Percentiles rank a stretch among this genome's conserved stretches.
These are phyloP conservation scores for Davidsoniella neocaledoniae DNA, from an alignment of 2,329 filamentous ascomycete genomes.

Conservation along the genomic window DNA sequence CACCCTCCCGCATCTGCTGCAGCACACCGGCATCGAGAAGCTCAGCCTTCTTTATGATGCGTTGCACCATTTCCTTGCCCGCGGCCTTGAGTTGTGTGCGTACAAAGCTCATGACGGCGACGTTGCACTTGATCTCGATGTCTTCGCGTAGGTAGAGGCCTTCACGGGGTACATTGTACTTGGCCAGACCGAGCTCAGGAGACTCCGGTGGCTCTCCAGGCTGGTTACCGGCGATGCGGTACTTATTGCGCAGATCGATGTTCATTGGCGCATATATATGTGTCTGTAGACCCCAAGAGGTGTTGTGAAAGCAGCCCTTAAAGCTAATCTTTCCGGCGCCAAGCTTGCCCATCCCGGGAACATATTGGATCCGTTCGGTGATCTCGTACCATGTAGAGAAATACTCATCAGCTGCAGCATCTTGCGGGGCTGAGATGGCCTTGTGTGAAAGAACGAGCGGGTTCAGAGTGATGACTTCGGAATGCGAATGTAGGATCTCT, in stretches of 20 bases:
- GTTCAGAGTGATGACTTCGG: constrained; percentile 54
- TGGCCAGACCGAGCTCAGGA: constrained; percentile 42
- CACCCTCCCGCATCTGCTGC: constrained; percentile 50
- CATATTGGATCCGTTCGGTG: constrained; percentile 48
- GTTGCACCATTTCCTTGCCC: constrained; percentile 48
- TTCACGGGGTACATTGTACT: constrained; percentile 42
- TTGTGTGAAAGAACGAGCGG: constrained; percentile 49
- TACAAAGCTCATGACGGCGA: constrained; percentile 47
- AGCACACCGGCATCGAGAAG: constrained; percentile 48
- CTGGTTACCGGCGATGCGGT: constrained; percentile 52
- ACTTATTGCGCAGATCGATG: constrained; percentile 51
- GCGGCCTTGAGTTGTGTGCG: constrained; percentile 50
- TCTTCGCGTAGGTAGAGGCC: constrained; percentile 54
- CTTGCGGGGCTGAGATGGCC: constrained; percentile 47
- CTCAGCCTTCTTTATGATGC: constrained; percentile 56
- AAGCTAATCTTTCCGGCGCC: constrained; percentile 50
- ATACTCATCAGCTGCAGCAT: constrained; percentile 52
- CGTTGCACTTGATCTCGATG: constrained; percentile 53
- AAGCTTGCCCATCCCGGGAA: constrained; percentile 48
- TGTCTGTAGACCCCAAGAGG: constrained; percentile 55
- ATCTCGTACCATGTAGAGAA: constrained; percentile 64
- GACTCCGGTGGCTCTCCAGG: constrained; percentile 46
- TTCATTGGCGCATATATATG: constrained; percentile 54
- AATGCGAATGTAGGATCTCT: constrained; percentile 54
- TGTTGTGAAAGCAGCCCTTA: constrained; percentile 55